Base-by-base conservation (phyloP, 2,329 filamentous ascomycete species). In the Exserohilum turcica region DNA sequence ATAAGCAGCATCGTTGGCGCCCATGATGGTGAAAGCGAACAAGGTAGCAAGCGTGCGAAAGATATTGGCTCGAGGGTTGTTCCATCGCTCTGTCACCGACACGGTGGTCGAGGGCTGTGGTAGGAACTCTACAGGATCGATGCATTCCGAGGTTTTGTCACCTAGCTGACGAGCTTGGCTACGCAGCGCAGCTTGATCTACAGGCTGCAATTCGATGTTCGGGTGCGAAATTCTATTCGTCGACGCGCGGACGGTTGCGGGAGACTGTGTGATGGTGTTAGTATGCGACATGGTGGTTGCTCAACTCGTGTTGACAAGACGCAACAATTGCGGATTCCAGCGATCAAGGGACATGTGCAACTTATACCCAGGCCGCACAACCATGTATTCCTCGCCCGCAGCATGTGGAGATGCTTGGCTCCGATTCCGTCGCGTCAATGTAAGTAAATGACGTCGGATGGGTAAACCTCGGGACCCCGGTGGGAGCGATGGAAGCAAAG, bases 1-100 rank as follows among this genome's bases (percentile, higher is more conserved):
- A 29, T 84, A 78, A 16, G 82, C 82, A 8, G 81, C 86, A 73
- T 90, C 87, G 64, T 87, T 87, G 75, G 86, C 81, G 12, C 87
- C 87, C 75, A 87, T 82, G 36, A 88, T 74, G 31, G 84, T 74
- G 57, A 89, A 84, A 1, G 80, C 78, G 65, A 82, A 83, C 60
- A 85, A 82, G 6, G 83, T 80, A 1, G 82, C 77, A 16, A 82
- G 70, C 42, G 83, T 82, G 29, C 86, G 81, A 59, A 76, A 84
- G 12, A 82, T 75, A 66, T 86, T 89, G 44, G 77, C 75, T 15
- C 72, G 71, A 0, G 86, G 80, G 7, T 75, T 72, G 60, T 88
- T 89, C 87, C 87, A 90, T 71, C 72, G 74, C 64, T 87, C 81
- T 12, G 77, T 61, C 21, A 75, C 68, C 10, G 67, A 70, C 6